Evolutionary conservation across 805 yeast species (phyloP), one percentile per base, ranked within the genome.

Genomic region (Hanseniaspora guilliermondii): DNA sequence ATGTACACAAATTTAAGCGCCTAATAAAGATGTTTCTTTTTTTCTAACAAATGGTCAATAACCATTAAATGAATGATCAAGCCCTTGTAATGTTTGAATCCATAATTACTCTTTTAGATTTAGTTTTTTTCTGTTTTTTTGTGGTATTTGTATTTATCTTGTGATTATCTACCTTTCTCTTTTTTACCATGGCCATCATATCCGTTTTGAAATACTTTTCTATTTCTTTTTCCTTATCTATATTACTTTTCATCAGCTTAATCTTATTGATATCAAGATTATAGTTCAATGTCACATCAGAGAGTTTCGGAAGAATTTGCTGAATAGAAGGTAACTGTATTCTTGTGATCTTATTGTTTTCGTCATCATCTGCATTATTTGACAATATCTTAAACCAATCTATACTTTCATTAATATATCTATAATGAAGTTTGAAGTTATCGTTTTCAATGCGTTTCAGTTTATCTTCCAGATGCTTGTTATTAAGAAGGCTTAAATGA

Each of bases 361-460:
- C 46, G 2, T 35, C 24, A 24, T 35, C 38, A 14, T 42, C 37
- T 16, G 16, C 3, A 30, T 33, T 32, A n/a, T 16, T 8, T 16
- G 42, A 24, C 12, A 50, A 8, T 8, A 50, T 50, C 19, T 50
- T 40, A 24, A n/a, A 2, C 54, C 54, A 50, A 19, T 50, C 42
- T 17, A 50, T 50, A 30, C 54, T 42, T 4, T 50, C 27, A 7
- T 19, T 16, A 1, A 50, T 36, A 25, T 35, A 50, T 17, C 14
- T 25, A 16, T 50, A 21, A 25, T 50, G 16, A 7, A 35, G 36
- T 7, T 21, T 14, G 8, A 12, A 11, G 19, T 42, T 50, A 17
- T 35, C 37, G 14, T 25, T 11, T 27, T 42, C 27, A 6, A n/a
- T 14, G 3, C 12, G 16, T 11, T 50, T 36, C 3, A 50, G 6